Conservation (phyloP, 2,329 filamentous ascomycete species). For the Aspergillus sp. region DNA sequence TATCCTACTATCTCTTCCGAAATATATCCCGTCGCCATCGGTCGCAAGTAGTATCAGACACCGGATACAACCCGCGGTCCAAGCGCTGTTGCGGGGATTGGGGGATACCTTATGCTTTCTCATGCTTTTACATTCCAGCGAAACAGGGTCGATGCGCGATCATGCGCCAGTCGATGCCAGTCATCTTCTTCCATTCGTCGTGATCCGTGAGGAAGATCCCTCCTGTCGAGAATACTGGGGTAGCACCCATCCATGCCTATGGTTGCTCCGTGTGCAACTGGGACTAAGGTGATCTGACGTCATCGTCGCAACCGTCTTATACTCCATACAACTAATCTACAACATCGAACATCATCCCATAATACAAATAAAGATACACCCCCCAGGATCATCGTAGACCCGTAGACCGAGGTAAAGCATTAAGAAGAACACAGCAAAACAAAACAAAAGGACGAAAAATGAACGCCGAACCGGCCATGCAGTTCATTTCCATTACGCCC, state of each 20-base stretch:
- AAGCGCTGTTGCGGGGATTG: background rate
- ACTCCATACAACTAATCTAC: background rate
- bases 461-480: conserved; percentile 29
- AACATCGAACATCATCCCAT: background rate
- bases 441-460: conserved; percentile 12
- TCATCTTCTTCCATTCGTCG: too few species aligned
- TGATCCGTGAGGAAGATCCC: too few species aligned
- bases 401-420: background rate
- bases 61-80: background rate
- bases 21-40: too few species aligned
- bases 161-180: too few species aligned
- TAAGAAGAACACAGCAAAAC: background rate
- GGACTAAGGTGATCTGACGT: too few species aligned
- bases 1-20: too few species aligned
- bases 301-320: too few species aligned
- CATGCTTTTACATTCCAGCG: background rate
- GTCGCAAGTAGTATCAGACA: background rate
- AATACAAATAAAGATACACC: background rate
- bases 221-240: too few species aligned
- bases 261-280: too few species aligned
- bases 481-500: conserved; percentile 19
- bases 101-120: too few species aligned
- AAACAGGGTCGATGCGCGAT: too few species aligned
- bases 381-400: background rate
- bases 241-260: too few species aligned